A percentile compares a stretch with the other conserved stretches of the same genome.
These are phyloP conservation scores for Neltuma alba DNA, from an alignment of 306 rosid species.

Conservation along the genomic window DNA sequence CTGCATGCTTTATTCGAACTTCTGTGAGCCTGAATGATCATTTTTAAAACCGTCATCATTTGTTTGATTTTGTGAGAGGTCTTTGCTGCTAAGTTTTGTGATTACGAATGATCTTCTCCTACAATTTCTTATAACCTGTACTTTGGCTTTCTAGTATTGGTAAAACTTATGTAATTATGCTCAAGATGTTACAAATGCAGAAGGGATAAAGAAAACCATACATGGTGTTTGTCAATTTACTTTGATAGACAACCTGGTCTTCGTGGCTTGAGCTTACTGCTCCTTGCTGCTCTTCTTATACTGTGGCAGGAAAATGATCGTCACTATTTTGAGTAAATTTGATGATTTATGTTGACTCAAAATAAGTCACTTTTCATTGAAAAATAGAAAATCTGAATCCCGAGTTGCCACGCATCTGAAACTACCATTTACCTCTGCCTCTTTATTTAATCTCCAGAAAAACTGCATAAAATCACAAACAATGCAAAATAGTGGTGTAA, in stretches of 20 bases:
- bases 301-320: background rate
- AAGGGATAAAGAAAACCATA: background rate
- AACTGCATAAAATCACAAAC: constrained; percentile 15
- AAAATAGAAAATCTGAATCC: background rate
- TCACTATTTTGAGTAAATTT: background rate
- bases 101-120: constrained; percentile 35
- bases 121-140: constrained; percentile 24
- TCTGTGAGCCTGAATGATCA: constrained; percentile 6
- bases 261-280: constrained; percentile 33
- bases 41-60: constrained; percentile 11
- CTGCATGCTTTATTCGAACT: constrained; percentile 16
- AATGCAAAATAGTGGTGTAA: background rate
- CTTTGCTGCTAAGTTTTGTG: constrained; percentile 41
- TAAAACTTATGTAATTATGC: constrained; percentile 27
- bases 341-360: background rate
- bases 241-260: constrained; percentile 31
- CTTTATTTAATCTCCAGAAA: constrained; percentile 29
- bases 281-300: background rate
- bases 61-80: constrained; percentile 8
- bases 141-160: constrained; percentile 39
- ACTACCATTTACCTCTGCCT: constrained; percentile 36
- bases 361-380: background rate
- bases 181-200: constrained; percentile 24
- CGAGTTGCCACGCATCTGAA: constrained; percentile 30
- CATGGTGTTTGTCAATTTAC: background rate